Percentiles rank a stretch among this genome's conserved stretches.
Conservation (phyloP, 371 early-diverging fungal genomes). For the Sanchytrium tribonematis region DNA sequence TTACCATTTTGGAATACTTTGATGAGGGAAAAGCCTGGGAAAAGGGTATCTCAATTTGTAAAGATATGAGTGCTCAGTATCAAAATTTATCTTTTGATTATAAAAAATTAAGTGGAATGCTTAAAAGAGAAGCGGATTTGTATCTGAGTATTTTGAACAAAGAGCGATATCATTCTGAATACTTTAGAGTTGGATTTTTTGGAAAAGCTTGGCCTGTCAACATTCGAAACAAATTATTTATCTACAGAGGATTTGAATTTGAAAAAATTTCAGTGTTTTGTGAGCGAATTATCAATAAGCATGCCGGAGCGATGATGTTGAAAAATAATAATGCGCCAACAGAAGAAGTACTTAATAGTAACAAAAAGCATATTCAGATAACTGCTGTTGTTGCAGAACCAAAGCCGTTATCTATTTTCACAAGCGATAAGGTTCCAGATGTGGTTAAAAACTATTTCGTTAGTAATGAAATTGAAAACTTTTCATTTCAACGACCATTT, state of each 20-base stretch:
- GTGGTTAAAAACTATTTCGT: constrained; percentile 26
- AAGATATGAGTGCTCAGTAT: constrained; percentile 29
- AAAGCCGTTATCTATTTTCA: constrained; percentile 9
- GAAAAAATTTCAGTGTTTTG: constrained; percentile 41
- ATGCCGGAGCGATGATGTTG: constrained; percentile 28
- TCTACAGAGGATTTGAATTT: constrained; percentile 40
- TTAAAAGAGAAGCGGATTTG: constrained; percentile 25
- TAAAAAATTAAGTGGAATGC: constrained; percentile 20
- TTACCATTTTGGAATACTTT: constrained; percentile 26
- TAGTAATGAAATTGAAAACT: constrained; percentile 29
- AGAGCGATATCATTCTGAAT: constrained; percentile 32
- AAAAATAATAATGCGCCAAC: constrained; percentile 14
- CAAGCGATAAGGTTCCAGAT: constrained; percentile 15
- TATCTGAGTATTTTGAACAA: constrained; percentile 25
- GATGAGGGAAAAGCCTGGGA: constrained; percentile 41
- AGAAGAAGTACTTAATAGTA: constrained; percentile 21
- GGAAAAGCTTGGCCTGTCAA: constrained; percentile 30
- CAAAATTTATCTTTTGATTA: constrained; percentile 26
- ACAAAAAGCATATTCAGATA: constrained; percentile 35
- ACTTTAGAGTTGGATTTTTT: constrained; percentile 45
- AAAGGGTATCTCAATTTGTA: constrained; percentile 27
- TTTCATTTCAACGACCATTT: constrained; percentile 31
- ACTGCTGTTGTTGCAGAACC: constrained; percentile 34
- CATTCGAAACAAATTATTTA: constrained; percentile 31
- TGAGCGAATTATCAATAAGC: constrained; percentile 35